Evolutionary conservation across 371 early-diverging fungal genomes (phyloP), one percentile per base, ranked within the genome.

Genomic region (Mucor indicus): DNA sequence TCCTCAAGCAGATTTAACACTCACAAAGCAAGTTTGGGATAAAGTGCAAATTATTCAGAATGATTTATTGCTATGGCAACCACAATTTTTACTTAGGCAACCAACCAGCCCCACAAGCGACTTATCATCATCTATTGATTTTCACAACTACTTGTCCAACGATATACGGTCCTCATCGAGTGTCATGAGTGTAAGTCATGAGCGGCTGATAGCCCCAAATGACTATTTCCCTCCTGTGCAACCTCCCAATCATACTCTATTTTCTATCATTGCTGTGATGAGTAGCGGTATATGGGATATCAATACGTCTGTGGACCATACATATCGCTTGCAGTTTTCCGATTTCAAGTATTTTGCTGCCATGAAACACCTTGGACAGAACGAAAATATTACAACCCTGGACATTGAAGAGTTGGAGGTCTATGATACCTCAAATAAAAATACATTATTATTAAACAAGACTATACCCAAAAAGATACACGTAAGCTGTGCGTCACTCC

Each of bases 61-160:
- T 50, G 88, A 87, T 40, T 54, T 89, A 20, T 41, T 81, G 30
- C 50, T 85, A 23, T 90, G 89, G 88, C 76, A 78, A 40, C 82
- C 76, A 11, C 56, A 44, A 21, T 80, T 70, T 44, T 36, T 70
- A 4, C 35, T 38, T 17, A 31, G 8, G 12, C 33, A 49, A 40
- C 12, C 30, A 29, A 29, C 12, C 12, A 12, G 8, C 12, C 30
- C 30, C 12, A n/a, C n/a, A n/a, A n/a, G n/a, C n/a, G n/a, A n/a
- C n/a, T n/a, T n/a, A n/a, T n/a, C n/a, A n/a, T n/a, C n/a, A n/a
- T 29, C 30, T 29, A 12, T 29, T 29, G 30, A 29, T 8, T 29
- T 8, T 29, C 30, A 29, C 12, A 6, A 29, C 12, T 29, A 8
- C 12, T 12, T 29, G 6, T 29, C 30, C 12, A 12, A 29, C 6